Base-by-base conservation (phyloP, 768 basidiomycete species). In the Suillus subluteus region DNA sequence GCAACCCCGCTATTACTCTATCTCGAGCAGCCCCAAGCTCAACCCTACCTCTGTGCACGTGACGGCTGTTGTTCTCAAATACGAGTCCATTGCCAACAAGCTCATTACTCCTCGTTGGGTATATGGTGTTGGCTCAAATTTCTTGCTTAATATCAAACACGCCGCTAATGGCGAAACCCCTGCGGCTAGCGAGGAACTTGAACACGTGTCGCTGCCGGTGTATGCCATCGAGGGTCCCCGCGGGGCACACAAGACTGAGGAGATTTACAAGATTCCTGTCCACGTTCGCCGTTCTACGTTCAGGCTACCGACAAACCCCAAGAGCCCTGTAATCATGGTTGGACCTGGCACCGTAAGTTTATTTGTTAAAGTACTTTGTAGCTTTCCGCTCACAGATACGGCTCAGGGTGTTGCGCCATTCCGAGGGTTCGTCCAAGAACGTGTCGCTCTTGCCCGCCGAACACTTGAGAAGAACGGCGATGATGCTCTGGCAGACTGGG, bases 281-380 rank as follows among this genome's bases (percentile, higher is more conserved):
- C 98, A 99, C 73, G 95, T 99, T 67, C 87, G 98, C 64, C 88
- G 98, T 58, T 97, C 95, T 18, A 99, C 97, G 3, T 99, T 99
- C 89, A 86, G 98, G 62, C 82, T 99, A 61, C 98, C 98, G 11
- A 99, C 98, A 21, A 96, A 95, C 76, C 98, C 98, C 43, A 98
- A 98, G 84, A 97, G 93, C 67, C 98, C 98, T 2, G 91, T 99
- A 62, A 94, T 99, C 79, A 99, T 99, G 98, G 88, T 99, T 76
- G 98, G 98, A 50, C 98, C 98, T 68, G 98, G 98, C 63, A 99
- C 96, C 65, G 96, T 97, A 76, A 81, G 94, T 87, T 48, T 46
- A 56, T 40, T 16, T 23, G 35, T 64, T 4, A 32, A 30, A 9
- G 16, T 30, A 40, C 9, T 35, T 56, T 61, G 38, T 46, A 30